Conservation (phyloP, 1,284 basidiomycete genomes). For the Leccinum huronense region DNA sequence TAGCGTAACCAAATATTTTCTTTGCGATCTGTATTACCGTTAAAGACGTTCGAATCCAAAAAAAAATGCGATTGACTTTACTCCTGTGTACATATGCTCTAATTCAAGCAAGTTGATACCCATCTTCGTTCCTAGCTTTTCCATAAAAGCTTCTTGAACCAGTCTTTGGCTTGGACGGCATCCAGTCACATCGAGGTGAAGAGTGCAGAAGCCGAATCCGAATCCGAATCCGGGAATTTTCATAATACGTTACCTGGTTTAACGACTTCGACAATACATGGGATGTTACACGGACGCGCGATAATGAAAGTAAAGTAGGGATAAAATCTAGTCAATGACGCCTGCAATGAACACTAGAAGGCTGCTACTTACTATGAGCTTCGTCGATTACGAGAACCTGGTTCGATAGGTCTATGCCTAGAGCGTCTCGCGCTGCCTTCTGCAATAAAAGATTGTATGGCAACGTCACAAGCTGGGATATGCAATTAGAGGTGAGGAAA, state of each 20-base stretch:
- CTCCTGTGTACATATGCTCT: constrained; percentile 81
- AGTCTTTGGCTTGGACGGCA: constrained; percentile 27
- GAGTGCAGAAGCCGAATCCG: constrained; percentile 43
- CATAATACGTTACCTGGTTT: constrained; percentile 81
- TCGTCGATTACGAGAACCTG: constrained; percentile 94
- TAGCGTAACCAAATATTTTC: constrained; percentile 80
- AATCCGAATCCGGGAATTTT: constrained; percentile 76
- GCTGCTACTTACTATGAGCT: constrained; percentile 80
- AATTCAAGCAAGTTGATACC: constrained; percentile 83
- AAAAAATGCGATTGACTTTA: constrained; percentile 55
- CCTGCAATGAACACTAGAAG: not conserved
- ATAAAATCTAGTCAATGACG: constrained; percentile 73
- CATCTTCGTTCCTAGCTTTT: constrained; percentile 62
- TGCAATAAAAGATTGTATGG: constrained; percentile 95
- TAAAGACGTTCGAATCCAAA: not conserved
- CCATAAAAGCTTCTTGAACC: constrained; percentile 50
- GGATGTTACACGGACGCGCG: constrained; percentile 70
- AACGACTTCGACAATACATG: constrained; percentile 62
- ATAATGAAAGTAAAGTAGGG: constrained; percentile 84
- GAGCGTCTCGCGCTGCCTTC: constrained; percentile 79
- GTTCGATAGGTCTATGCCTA: constrained; percentile 80
- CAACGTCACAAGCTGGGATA: constrained; percentile 75
- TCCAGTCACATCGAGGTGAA: constrained; percentile 76
- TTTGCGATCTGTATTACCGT: constrained; percentile 52
- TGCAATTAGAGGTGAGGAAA: constrained; percentile 3